Base-by-base conservation (phyloP, 495 filamentous ascomycete genomes). In the Ramalina intermedia region DNA sequence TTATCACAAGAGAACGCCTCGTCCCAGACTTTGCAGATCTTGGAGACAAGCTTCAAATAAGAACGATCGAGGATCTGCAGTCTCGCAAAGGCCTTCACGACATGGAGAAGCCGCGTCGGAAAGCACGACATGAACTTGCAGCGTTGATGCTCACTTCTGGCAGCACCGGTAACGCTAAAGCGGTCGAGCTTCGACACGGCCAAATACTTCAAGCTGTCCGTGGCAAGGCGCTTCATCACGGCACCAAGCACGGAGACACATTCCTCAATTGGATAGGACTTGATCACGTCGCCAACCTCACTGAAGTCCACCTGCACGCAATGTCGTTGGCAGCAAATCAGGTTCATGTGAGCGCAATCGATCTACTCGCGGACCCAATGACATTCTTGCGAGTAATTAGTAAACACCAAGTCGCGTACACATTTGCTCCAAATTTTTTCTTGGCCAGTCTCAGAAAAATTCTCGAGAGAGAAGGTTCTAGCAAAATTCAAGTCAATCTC, bases 381-480 rank as follows among this genome's bases (percentile, higher is more conserved):
- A n/a, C 35, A 1, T 69, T 76, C 40, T 41, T 78, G 0, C 47
- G 68, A 11, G 56, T 73, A 8, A 44, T 75, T 6, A 55, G 61
- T 37, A 42, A 50, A 1, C 67, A 78, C 51, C 61, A 55, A 7
- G 67, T 76, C 2, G 61, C 67, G 2, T 55, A 61, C 9, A 66
- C 68, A 0, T 80, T 79, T 54, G 71, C 72, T 0, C 75, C 76
- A 0, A 77, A 80, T 50, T 79, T 76, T 64, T 73, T 78, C 44
- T 61, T 78, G 6, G 61, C 61, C 13, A 58, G 47, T 33, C 50
- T 13, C 7, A 37, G 29, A 26, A 14, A 40, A 3, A 11, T 11
- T 11, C 39, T 56, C 3, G 37, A 52, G 13, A 24, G 5, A 14
- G 21, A 24, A 13, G 21, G 2, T 12, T 14, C n/a, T 16, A 29